Percentiles rank a stretch among this genome's conserved stretches.
These are phyloP conservation scores for Macrolepiota dolichaula DNA, from an alignment of 768 basidiomycete species.

Conservation along the genomic window DNA sequence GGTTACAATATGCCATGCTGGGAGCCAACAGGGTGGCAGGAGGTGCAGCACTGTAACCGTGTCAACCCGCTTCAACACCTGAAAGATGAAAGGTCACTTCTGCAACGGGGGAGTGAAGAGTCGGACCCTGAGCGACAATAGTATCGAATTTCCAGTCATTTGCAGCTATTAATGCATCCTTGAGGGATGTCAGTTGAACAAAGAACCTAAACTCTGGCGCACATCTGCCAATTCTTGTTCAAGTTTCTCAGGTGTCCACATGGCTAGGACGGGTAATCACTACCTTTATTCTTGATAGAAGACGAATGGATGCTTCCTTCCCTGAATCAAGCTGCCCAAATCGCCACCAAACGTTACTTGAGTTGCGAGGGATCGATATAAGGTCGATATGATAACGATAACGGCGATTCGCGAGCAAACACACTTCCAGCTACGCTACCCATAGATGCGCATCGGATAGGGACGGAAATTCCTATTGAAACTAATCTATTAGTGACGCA, in stretches of 20 bases:
- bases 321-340: too few species aligned
- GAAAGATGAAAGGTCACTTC: slow-evolving; percentile 10
- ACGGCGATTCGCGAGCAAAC: too few species aligned
- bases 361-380: too few species aligned
- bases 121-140: slow-evolving; percentile 72
- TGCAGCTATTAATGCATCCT: slow-evolving; percentile 59
- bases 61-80: slow-evolving; percentile 84
- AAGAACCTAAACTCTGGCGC: slow-evolving; percentile 50
- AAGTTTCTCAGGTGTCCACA: slow-evolving; percentile 35
- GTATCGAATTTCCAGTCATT: slow-evolving; percentile 68
- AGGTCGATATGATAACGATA: too few species aligned
- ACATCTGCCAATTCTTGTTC: slow-evolving; percentile 51
- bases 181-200: slow-evolving; percentile 55
- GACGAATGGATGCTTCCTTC: slow-evolving; percentile 17
- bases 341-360: too few species aligned
- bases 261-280: background rate
- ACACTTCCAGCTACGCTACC: too few species aligned
- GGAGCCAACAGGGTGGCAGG: too few species aligned
- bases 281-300: background rate
- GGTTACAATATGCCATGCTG: too few species aligned
- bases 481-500: too few species aligned
- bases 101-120: background rate
- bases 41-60: slow-evolving; percentile 54
- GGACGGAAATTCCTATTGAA: too few species aligned
- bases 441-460: too few species aligned